These are phyloP conservation scores for Lactarius akahatsu DNA, from an alignment of 768 basidiomycete species.

Conservation along the genomic window DNA sequence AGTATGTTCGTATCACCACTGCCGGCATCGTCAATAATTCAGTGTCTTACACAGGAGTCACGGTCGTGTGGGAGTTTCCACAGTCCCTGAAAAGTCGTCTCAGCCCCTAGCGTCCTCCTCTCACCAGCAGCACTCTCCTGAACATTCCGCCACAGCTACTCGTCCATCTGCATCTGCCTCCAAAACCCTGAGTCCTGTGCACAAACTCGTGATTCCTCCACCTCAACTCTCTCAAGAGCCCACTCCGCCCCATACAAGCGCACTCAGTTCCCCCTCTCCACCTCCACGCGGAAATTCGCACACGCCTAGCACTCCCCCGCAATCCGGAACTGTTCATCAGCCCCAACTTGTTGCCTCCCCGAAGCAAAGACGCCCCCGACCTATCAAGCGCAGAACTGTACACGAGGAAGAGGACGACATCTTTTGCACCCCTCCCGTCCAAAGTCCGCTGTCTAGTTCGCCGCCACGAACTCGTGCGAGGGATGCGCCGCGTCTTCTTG, in stretches of 20 bases:
- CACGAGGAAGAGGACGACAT: slow-evolving; percentile 17
- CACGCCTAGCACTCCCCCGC: not conserved
- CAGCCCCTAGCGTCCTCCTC: not conserved
- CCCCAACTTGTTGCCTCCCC: not conserved
- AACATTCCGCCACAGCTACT: not conserved
- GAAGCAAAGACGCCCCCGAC: not conserved
- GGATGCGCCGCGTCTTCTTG: slow-evolving; percentile 31
- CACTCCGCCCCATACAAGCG: slow-evolving; percentile 25
- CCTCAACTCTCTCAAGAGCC: slow-evolving; percentile 19
- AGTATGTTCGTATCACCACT: slow-evolving; percentile 7
- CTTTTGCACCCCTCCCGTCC: slow-evolving; percentile 20
- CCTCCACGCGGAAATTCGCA: not conserved
- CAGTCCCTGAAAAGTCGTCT: not conserved
- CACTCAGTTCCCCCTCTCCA: slow-evolving; percentile 15
- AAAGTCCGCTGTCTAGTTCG: not conserved
- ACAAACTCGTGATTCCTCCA: not conserved
- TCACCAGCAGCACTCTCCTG: not conserved
- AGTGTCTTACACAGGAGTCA: slow-evolving; percentile 3
- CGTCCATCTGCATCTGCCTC: not conserved
- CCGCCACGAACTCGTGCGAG: slow-evolving; percentile 1
- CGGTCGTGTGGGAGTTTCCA: not conserved
- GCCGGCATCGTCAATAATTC: not conserved
- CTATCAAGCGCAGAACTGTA: slow-evolving; percentile 1
- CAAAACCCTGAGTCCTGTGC: not conserved
- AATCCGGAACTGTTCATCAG: not conserved